Base-by-base conservation (phyloP, 495 filamentous ascomycete genomes). In the Trichoderma gamsii region DNA sequence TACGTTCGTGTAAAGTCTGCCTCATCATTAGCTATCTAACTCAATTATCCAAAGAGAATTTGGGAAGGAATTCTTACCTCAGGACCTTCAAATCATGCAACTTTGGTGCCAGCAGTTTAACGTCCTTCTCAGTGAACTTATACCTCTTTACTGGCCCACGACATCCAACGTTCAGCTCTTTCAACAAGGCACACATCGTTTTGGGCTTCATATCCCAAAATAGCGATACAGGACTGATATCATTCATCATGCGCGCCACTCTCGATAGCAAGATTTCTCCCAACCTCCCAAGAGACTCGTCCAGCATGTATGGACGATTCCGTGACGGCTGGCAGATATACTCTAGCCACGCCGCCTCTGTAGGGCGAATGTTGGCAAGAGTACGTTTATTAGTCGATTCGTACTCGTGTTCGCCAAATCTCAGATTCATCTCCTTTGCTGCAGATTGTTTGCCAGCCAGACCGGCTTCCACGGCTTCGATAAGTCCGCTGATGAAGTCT, bases 241-340 rank as follows among this genome's bases (percentile, higher is more conserved):
- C 56, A 0, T 18, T 23, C 56, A 61, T 61, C 56, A 61, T 61
- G 11, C 27, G 56, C 25, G 56, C 29, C 3, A 61, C 56, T 32
- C 56, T 61, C 3, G 56, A 61, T 13, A 61, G 0, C 56, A 61
- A 0, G 12, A 61, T 4, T 23, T 61, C 56, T 61, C 56, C 56
- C 16, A 9, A 5, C 56, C 16, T 61, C 1, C 56, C 56, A 27
- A 61, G 56, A 13, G 56, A 29, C 7, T 35, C 25, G 0, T 61
- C 13, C 13, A 32, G 56, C 56, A 9, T 18, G 8, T 32, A 25
- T 32, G 56, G 56, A 21, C 56, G 56, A 32, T 61, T 61, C 0
- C 56, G 56, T 15, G 56, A 61, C 27, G 56, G 56, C 56, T 61
- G 56, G 56, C 56, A 61, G 3, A 61, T 61, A 23, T 61, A 61